Evolutionary conservation across 306 rosid species (phyloP), one percentile per base, ranked within the genome.

Genomic region (Phaseolus lunatus): DNA sequence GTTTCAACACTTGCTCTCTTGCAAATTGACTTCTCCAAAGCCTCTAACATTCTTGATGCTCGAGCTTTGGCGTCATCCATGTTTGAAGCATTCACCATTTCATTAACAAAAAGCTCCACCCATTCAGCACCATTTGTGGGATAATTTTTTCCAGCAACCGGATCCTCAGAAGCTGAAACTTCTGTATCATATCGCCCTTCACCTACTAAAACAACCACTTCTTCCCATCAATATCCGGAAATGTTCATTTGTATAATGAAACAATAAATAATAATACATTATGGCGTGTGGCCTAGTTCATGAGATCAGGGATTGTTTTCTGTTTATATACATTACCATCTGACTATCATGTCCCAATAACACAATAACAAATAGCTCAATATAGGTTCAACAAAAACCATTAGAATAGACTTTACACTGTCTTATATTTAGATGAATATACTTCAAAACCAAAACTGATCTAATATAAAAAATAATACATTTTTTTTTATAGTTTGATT

Each of bases 21-120:
- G 68, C 75, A 67, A 75, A 93, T 89, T 68, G 96, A 88, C 53
- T 89, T 91, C 89, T 93, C 96, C 78, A 93, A 72, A 47, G 80
- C 93, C 85, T 85, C 91, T 15, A 93, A 94, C 72, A 87, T 87
- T 75, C 89, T 84, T 37, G 98, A 90, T 61, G 98, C 91, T 77
- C 94, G 91, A 79, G 87, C 67, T 83, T 85, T 87, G 45, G 98
- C 98, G 77, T 93, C 98, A 57, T 93, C 93, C 84, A 91, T 76
- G 81, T 86, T 82, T 14, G 91, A 84, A 76, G 98, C 88, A 81
- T 86, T 85, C 89, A 87, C 87, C 94, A 93, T 93, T 84, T 93
- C 94, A 20, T 84, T 85, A 47, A 93, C 94, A 72, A 90, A 84
- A 52, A 86, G 89, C 47, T 93, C 96, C 77, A 93, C 96, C 98